Evolutionary conservation across 2,329 filamentous ascomycete genomes (phyloP).

Genomic region (Xylogone sp.): DNA sequence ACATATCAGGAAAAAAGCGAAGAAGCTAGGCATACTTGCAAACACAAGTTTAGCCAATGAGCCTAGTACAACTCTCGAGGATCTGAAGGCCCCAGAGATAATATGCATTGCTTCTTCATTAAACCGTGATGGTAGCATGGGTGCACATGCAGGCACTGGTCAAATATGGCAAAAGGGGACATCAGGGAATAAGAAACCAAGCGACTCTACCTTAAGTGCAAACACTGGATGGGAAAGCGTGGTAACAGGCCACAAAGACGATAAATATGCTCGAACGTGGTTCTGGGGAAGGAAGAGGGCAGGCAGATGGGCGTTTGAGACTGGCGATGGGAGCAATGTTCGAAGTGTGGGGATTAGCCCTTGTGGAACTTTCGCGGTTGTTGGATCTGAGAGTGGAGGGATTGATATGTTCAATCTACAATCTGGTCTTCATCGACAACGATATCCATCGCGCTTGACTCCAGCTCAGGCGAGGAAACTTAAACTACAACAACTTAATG

Average conservation of each 20-base stretch:
- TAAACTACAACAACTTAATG: conserved; percentile 57
- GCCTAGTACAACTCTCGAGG: conserved; percentile 62
- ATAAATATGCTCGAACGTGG: conserved; percentile 87
- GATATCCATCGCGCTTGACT: conserved; percentile 77
- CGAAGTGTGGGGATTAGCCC: conserved; percentile 83
- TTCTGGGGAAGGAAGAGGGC: conserved; percentile 96
- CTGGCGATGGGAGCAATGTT: conserved; percentile 77
- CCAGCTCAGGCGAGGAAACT: conserved; percentile 75
- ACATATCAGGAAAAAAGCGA: conserved; percentile 80
- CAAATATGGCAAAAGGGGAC: conserved; percentile 80
- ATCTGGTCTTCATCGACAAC: conserved; percentile 82
- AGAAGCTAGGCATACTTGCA: conserved; percentile 74
- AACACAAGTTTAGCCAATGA: conserved; percentile 53
- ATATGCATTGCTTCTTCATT: conserved; percentile 87
- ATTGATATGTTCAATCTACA: conserved; percentile 98
- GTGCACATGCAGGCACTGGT: conserved; percentile 72
- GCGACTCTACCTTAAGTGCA: conserved; percentile 67
- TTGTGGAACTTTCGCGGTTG: conserved; percentile 88
- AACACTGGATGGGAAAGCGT: conserved; percentile 97
- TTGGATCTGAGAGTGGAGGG: conserved; percentile 78
- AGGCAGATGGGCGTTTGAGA: conserved; percentile 88
- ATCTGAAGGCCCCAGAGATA: conserved; percentile 86
- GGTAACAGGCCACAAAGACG: conserved; percentile 84
- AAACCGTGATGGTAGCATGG: conserved; percentile 93
- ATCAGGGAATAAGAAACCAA: conserved; percentile 50